Evolutionary conservation across 352 stramenopile species (phyloP).

Genomic region (Bremia lactucae): DNA sequence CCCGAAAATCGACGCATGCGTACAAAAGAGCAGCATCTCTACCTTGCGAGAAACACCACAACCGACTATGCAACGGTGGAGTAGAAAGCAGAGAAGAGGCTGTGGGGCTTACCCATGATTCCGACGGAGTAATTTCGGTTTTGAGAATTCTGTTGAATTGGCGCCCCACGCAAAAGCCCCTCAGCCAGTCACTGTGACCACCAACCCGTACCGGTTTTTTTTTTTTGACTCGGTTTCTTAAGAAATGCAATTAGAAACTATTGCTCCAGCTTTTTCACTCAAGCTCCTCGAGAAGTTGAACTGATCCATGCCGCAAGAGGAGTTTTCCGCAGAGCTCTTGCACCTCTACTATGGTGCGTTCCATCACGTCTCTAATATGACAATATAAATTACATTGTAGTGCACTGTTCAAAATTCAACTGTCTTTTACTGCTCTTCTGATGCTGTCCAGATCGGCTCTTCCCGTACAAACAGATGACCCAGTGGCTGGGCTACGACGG

Average conservation of each 20-base stretch:
- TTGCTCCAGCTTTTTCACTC: too few species aligned
- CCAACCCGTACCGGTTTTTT: too few species aligned
- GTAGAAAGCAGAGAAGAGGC: constrained; percentile 2
- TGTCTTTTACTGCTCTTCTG: background rate
- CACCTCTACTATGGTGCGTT: constrained; percentile 78
- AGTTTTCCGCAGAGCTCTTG: constrained; percentile 79
- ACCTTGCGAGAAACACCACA: constrained; percentile 20
- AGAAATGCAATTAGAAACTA: constrained; percentile 3
- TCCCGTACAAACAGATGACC: constrained; percentile 78
- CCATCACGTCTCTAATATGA: background rate
- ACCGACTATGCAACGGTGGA: constrained; percentile 6
- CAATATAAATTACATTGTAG: constrained; percentile 1
- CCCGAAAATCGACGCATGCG: constrained; percentile 17
- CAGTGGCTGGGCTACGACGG: constrained; percentile 78
- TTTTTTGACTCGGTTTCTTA: constrained; percentile 10
- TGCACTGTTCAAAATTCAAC: background rate
- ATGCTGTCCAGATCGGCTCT: constrained; percentile 51
- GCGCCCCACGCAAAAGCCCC: constrained; percentile 15
- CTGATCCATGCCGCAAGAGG: constrained; percentile 44
- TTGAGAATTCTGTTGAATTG: constrained; percentile 5
- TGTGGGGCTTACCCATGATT: constrained; percentile 77
- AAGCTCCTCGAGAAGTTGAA: too few species aligned
- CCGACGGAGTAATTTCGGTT: constrained; percentile 81
- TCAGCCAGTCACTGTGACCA: constrained; percentile 39
- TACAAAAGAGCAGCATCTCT: constrained; percentile 24